Conservation (phyloP, 768 basidiomycete species). For the Pleurotus tuber-regium region DNA sequence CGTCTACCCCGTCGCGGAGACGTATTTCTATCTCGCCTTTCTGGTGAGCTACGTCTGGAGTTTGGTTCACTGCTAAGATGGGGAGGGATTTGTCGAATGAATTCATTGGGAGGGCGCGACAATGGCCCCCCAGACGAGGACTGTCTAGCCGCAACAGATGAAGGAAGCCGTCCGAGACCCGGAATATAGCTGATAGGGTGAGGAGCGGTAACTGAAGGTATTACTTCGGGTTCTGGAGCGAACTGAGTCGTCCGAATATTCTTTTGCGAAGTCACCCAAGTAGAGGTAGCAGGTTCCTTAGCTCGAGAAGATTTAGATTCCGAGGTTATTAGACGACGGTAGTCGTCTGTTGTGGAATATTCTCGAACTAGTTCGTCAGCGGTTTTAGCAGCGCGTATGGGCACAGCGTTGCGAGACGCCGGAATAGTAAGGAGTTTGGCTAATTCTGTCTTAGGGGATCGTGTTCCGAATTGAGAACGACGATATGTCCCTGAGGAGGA, state of each 20-base stretch:
- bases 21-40: neutral
- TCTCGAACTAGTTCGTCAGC: neutral
- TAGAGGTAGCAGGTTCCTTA: neutral
- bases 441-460: neutral
- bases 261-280: neutral
- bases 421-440: neutral
- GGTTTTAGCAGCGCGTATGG: neutral
- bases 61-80: neutral
- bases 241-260: neutral
- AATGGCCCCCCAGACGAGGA: slow-evolving; percentile 1
- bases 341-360: neutral
- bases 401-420: neutral
- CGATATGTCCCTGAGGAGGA: neutral
- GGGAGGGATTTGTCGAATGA: neutral
- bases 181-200: neutral
- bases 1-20: neutral
- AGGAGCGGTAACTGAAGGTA: neutral
- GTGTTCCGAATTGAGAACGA: neutral
- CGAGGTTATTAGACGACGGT: neutral
- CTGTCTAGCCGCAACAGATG: neutral
- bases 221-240: neutral
- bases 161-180: neutral
- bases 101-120: neutral
- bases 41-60: neutral
- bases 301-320: neutral